Percentiles rank a stretch among this genome's conserved stretches.
phyloP scores from a whole-genome alignment of 1,284 basidiomycete species.

The Ustilago nuda region DNA sequence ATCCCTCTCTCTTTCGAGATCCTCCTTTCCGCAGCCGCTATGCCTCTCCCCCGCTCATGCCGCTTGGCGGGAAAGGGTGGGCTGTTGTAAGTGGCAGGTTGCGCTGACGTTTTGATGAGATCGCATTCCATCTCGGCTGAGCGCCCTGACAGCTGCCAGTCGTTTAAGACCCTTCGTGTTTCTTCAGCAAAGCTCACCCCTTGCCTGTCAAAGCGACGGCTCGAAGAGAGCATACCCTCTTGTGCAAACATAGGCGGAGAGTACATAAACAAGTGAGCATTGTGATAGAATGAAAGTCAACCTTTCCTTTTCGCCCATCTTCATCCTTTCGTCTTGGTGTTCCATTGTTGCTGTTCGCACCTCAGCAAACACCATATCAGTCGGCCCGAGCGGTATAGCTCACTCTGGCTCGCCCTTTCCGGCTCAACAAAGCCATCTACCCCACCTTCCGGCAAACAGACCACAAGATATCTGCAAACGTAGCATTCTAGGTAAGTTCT shows the following conservation, averaged over 20 bases:
- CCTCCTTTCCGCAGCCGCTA: neutral
- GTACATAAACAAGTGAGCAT: neutral
- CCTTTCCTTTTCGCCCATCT: constrained; percentile 1
- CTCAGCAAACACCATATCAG: neutral
- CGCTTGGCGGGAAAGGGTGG: neutral
- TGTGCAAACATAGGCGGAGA: neutral
- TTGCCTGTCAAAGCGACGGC: neutral
- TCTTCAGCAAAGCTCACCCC: neutral
- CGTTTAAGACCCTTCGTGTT: neutral
- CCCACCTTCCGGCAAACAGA: neutral
- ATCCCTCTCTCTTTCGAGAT: neutral
- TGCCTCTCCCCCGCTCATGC: neutral
- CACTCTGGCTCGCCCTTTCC: neutral
- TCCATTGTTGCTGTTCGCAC: neutral
- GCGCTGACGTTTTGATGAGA: neutral
- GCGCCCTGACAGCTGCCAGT: constrained; percentile 1
- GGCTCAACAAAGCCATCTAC: neutral
- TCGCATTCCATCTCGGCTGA: constrained; percentile 3
- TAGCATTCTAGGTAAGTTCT: neutral
- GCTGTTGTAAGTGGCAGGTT: neutral
- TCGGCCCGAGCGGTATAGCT: neutral
- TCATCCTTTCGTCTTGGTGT: neutral
- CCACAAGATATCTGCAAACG: neutral
- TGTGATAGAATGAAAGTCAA: neutral
- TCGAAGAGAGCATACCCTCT: neutral